A percentile compares a stretch with the other conserved stretches of the same genome.
Evolutionary conservation across 331 rosid species (phyloP).

Genomic region (Erythrophleum ivorense): DNA sequence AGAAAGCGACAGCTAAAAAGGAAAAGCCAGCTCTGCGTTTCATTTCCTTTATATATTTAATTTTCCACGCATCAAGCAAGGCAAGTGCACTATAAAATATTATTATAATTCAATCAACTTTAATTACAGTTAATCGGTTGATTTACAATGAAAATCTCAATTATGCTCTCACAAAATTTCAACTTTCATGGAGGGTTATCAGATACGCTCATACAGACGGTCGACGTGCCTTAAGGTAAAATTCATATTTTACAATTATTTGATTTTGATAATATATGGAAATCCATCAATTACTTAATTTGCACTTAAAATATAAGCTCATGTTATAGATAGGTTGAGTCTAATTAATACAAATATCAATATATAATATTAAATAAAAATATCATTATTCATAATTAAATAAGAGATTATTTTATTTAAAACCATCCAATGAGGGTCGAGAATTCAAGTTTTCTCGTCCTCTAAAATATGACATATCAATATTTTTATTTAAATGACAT

Average conservation of each 20-base stretch:
- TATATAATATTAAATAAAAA: too few relatives aligned
- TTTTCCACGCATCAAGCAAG: constrained; percentile 39
- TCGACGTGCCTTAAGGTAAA: neutral
- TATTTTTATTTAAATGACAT: too few relatives aligned
- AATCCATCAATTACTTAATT: neutral
- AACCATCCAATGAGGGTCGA: too few relatives aligned
- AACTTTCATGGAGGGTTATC: neutral
- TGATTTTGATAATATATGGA: neutral
- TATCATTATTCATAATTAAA: too few relatives aligned
- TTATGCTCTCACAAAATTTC: neutral
- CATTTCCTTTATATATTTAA: constrained; percentile 20
- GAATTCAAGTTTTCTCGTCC: too few relatives aligned
- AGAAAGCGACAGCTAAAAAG: constrained; percentile 51
- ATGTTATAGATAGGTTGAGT: too few relatives aligned
- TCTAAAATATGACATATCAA: too few relatives aligned
- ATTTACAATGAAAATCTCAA: neutral
- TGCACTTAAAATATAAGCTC: too few relatives aligned
- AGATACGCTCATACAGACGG: neutral
- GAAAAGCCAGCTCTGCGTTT: constrained; percentile 50
- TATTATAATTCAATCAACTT: neutral
- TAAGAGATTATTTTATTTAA: too few relatives aligned
- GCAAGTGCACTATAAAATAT: constrained; percentile 29
- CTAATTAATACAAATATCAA: too few relatives aligned
- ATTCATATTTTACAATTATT: neutral
- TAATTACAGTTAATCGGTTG: neutral